Evolutionary conservation across 1,139 yeast genomes (phyloP).

Genomic region (Kodamaea arcana): DNA sequence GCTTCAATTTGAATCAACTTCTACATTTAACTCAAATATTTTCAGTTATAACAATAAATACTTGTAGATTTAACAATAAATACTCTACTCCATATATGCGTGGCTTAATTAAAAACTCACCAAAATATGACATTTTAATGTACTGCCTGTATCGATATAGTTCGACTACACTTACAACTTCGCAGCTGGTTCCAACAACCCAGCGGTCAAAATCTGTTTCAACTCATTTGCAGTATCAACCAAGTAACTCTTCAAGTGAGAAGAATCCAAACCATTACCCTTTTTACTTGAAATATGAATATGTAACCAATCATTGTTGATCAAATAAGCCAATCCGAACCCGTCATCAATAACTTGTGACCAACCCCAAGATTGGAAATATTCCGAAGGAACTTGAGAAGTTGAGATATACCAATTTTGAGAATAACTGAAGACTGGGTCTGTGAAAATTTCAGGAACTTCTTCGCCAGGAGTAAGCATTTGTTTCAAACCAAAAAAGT

Average conservation of each 20-base stretch:
- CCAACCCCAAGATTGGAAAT: conserved; percentile 94
- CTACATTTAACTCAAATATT: too few relatives aligned
- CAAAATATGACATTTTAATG: too few relatives aligned
- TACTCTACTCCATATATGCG: too few relatives aligned
- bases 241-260: conserved; percentile 65
- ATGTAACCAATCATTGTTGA: conserved; percentile 81
- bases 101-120: too few relatives aligned
- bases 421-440: conserved; percentile 74
- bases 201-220: conserved; percentile 54
- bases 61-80: too few relatives aligned
- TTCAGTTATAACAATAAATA: too few relatives aligned
- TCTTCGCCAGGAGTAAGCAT: conserved; percentile 57
- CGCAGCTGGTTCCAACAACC: conserved; percentile 37
- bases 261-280: conserved; percentile 62
- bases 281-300: conserved; percentile 81
- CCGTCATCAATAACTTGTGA: conserved; percentile 95
- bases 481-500: conserved; percentile 82
- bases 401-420: conserved; percentile 84
- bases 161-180: conserved; percentile 26
- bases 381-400: conserved; percentile 85
- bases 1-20: too few relatives aligned
- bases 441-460: conserved; percentile 69
- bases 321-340: conserved; percentile 90
- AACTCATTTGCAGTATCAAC: conserved; percentile 80
- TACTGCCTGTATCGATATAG: too few relatives aligned